Percentiles rank a stretch among this genome's conserved stretches.
These are phyloP conservation scores for Backusella psychrophila DNA, from an alignment of 192 early-diverging fungal species.

Conservation along the genomic window DNA sequence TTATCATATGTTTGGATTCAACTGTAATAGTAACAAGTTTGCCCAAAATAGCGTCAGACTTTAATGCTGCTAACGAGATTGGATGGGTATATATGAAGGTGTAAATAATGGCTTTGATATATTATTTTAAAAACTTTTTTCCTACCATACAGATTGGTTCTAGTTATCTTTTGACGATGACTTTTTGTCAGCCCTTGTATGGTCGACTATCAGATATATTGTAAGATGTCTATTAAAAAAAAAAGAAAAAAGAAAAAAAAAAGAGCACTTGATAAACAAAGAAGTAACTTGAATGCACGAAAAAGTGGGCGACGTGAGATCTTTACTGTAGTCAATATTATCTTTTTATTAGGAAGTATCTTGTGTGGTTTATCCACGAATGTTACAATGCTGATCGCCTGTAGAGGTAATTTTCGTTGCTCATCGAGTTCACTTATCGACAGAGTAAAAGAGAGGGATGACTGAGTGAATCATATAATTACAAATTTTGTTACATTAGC, in stretches of 20 bases:
- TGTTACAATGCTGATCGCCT: constrained; percentile 61
- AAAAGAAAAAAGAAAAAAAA: not conserved
- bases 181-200: not conserved
- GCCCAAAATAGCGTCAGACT: constrained; percentile 66
- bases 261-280: not conserved
- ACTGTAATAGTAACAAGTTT: constrained; percentile 83
- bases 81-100: constrained; percentile 66
- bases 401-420: constrained; percentile 12
- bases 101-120: not conserved
- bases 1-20: constrained; percentile 74
- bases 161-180: not conserved
- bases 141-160: not conserved
- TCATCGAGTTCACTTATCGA: not conserved
- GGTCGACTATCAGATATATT: constrained; percentile 6
- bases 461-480: not conserved
- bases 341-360: constrained; percentile 66
- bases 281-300: not conserved
- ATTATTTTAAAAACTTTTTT: not conserved
- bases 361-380: constrained; percentile 58
- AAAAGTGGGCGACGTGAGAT: constrained; percentile 52
- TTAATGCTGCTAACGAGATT: constrained; percentile 60
- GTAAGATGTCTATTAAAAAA: constrained; percentile 15
- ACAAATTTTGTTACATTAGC: constrained; percentile 33
- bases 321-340: constrained; percentile 59
- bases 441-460: not conserved